A percentile compares a stretch with the other conserved stretches of the same genome.
Evolutionary conservation across 2,329 filamentous ascomycete species (phyloP).

Genomic region (Cladophialophora carrionii): DNA sequence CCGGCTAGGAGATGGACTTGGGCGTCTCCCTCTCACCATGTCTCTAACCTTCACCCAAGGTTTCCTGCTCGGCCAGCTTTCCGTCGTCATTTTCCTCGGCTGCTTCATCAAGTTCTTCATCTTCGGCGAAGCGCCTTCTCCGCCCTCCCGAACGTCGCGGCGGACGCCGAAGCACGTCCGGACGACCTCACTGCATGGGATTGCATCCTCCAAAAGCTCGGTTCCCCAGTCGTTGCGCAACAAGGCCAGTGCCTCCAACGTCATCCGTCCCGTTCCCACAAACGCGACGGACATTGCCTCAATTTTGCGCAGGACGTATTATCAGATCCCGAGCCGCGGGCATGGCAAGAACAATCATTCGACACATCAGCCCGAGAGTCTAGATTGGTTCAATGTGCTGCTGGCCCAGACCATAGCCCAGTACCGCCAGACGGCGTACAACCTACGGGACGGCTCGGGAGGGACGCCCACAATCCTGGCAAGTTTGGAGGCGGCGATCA

Average conservation of each 20-base stretch:
- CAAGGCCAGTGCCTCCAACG: slow-evolving; percentile 63
- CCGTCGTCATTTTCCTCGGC: slow-evolving; percentile 85
- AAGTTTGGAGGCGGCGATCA: slow-evolving; percentile 81
- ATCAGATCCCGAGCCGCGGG: slow-evolving; percentile 63
- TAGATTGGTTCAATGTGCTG: slow-evolving; percentile 99
- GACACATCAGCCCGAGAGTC: slow-evolving; percentile 90
- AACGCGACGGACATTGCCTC: slow-evolving; percentile 79
- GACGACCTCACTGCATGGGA: slow-evolving; percentile 64
- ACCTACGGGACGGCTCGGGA: slow-evolving; percentile 67
- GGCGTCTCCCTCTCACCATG: slow-evolving; percentile 7
- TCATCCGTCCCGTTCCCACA: slow-evolving; percentile 71
- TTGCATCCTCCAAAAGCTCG: slow-evolving; percentile 45
- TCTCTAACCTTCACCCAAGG: slow-evolving; percentile 61
- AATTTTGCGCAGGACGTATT: slow-evolving; percentile 95
- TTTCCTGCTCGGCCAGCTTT: slow-evolving; percentile 88
- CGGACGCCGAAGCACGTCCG: slow-evolving; percentile 70
- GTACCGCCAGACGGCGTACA: slow-evolving; percentile 86
- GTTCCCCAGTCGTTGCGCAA: slow-evolving; percentile 52
- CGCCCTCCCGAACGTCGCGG: slow-evolving; percentile 49
- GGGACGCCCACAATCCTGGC: slow-evolving; percentile 68
- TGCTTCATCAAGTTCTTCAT: slow-evolving; percentile 99
- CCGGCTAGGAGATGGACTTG: not conserved
- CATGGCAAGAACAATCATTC: slow-evolving; percentile 51
- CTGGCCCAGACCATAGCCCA: slow-evolving; percentile 96
- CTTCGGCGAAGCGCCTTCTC: slow-evolving; percentile 87